phyloP scores from a whole-genome alignment of 371 early-diverging fungal genomes.

The Mucor velutinosus region DNA sequence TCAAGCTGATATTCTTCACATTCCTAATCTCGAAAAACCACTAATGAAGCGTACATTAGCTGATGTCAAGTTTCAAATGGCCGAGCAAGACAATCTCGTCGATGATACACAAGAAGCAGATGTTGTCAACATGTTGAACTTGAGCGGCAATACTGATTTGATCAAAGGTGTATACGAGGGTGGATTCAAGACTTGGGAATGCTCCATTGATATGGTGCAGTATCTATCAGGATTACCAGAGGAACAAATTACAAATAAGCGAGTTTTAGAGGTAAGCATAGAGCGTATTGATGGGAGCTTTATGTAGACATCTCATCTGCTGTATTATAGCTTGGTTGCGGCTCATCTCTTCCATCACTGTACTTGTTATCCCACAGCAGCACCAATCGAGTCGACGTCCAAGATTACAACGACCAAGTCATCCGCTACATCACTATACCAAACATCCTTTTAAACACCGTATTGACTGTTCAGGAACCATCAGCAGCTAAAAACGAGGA shows the following conservation, averaged over 20 bases:
- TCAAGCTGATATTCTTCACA: conserved; percentile 42
- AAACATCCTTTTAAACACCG: conserved; percentile 83
- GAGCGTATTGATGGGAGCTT: too few relatives aligned
- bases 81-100: conserved; percentile 66
- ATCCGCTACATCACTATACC: conserved; percentile 87
- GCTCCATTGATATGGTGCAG: conserved; percentile 81
- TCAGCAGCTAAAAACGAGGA: conserved; percentile 8
- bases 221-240: conserved; percentile 57
- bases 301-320: neutral
- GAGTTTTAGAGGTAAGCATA: conserved; percentile 63
- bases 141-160: conserved; percentile 74
- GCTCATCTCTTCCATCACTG: conserved; percentile 85
- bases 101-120: conserved; percentile 40
- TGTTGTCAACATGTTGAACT: conserved; percentile 52
- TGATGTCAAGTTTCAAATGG: conserved; percentile 84
- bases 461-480: conserved; percentile 37
- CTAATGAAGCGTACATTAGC: conserved; percentile 70
- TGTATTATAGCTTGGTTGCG: conserved; percentile 82
- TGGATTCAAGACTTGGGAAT: conserved; percentile 97
- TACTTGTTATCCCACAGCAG: conserved; percentile 61
- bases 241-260: conserved; percentile 49
- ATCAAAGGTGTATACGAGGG: conserved; percentile 91
- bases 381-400: conserved; percentile 74
- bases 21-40: conserved; percentile 25
- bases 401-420: conserved; percentile 92